Conservation (phyloP, 2,329 filamentous ascomycete genomes). For the Sporothrix inflata region DNA sequence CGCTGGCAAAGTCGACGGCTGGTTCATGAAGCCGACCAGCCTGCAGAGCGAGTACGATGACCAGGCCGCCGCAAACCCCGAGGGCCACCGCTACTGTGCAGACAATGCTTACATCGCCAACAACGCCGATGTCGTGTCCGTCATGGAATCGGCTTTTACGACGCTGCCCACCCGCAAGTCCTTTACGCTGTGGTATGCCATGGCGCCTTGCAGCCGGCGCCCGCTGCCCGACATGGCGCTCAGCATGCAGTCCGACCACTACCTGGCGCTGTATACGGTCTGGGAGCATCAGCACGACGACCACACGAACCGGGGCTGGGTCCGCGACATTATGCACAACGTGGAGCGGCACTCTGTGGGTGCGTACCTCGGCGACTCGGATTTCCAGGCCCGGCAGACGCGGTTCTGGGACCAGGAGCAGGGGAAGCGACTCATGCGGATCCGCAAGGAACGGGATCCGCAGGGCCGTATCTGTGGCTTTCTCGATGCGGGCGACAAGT, state of each 20-base stretch:
- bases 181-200: constrained; percentile 54
- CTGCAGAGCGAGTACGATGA: constrained; percentile 47
- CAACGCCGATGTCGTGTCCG: constrained; percentile 48
- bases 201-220: constrained; percentile 50
- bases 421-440: constrained; percentile 28
- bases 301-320: constrained; percentile 48
- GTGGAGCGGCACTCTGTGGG: constrained; percentile 50
- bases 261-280: constrained; percentile 57
- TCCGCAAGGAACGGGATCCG: constrained; percentile 29
- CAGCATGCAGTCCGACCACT: constrained; percentile 59
- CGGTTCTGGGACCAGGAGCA: constrained; percentile 52
- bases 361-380: constrained; percentile 58
- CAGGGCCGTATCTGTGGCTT: constrained; percentile 31
- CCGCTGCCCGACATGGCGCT: constrained; percentile 52
- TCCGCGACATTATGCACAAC: constrained; percentile 45
- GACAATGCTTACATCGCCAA: constrained; percentile 57
- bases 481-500: constrained; percentile 31
- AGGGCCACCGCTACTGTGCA: constrained; percentile 51
- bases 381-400: constrained; percentile 53
- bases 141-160: constrained; percentile 52
- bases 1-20: constrained; percentile 36
- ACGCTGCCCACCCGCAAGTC: constrained; percentile 51
- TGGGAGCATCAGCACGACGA: constrained; percentile 55
- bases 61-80: constrained; percentile 53
- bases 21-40: constrained; percentile 39